Conservation (phyloP, 176 grass and related monocot genomes). For the Alloteropsis semialata region DNA sequence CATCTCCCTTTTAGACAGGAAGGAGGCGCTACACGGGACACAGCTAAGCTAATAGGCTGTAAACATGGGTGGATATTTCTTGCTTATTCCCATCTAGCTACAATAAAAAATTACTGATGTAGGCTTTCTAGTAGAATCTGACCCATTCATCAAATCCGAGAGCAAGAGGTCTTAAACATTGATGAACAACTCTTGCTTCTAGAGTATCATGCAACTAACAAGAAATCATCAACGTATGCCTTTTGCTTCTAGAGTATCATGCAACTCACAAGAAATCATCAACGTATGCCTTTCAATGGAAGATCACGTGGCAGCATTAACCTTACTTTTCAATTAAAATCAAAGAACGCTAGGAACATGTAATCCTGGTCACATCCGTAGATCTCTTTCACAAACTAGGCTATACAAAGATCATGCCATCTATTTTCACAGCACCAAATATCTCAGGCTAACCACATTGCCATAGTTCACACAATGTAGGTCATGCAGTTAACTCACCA, state of each 20-base stretch:
- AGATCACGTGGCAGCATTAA: neutral
- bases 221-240: no score
- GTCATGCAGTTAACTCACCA: constrained; percentile 56
- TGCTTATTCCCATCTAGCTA: neutral
- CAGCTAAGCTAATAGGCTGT: neutral
- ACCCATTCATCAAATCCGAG: neutral
- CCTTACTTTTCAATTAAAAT: neutral
- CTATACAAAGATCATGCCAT: constrained; percentile 13
- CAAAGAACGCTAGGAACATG: neutral
- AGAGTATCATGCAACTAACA: neutral
- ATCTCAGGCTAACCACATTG: constrained; percentile 10
- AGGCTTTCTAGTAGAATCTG: neutral
- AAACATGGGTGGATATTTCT: neutral
- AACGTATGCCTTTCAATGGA: constrained; percentile 6
- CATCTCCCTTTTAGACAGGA: neutral
- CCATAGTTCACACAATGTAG: neutral
- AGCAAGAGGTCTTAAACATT: neutral
- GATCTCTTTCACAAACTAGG: constrained; percentile 9
- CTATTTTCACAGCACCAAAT: constrained; percentile 15
- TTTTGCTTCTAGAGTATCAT: no score
- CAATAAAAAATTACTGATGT: neutral
- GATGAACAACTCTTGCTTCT: neutral
- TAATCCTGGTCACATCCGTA: neutral
- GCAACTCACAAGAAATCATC: no score
- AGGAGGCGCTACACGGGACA: neutral